These are phyloP conservation scores for Saturnispora halmiae DNA, from an alignment of 805 yeast species.

Conservation along the genomic window DNA sequence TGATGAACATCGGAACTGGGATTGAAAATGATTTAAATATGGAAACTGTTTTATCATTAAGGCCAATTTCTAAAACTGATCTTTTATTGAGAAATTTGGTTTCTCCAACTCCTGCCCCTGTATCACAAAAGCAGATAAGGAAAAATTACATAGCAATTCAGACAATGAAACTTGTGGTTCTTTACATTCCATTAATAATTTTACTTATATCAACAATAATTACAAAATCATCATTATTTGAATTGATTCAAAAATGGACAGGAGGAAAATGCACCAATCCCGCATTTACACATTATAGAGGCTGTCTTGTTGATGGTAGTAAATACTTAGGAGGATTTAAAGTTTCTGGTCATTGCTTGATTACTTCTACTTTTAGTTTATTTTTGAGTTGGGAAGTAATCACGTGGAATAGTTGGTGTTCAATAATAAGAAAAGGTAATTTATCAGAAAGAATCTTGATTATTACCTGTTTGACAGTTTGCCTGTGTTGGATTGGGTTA, in stretches of 20 bases:
- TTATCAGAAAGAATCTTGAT: too few relatives aligned
- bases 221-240: constrained; percentile 21
- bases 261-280: constrained; percentile 32
- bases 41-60: not conserved
- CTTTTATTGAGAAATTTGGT: constrained; percentile 2
- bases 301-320: constrained; percentile 18
- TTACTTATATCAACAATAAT: constrained; percentile 9
- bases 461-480: too few relatives aligned
- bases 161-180: constrained; percentile 14
- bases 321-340: constrained; percentile 35
- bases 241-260: constrained; percentile 26
- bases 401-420: constrained; percentile 9
- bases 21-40: too few relatives aligned
- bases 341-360: constrained; percentile 35
- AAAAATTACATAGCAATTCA: constrained; percentile 14
- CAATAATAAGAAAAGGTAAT: too few relatives aligned
- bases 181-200: constrained; percentile 18
- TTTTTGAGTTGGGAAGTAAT: constrained; percentile 21
- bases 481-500: constrained; percentile 30
- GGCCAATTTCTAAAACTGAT: constrained; percentile 6
- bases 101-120: not conserved
- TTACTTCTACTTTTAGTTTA: constrained; percentile 29
- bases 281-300: constrained; percentile 14
- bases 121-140: not conserved
- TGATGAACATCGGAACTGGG: too few relatives aligned